Conservation (phyloP, 1,284 basidiomycete species). For the Vanrija sp. region DNA sequence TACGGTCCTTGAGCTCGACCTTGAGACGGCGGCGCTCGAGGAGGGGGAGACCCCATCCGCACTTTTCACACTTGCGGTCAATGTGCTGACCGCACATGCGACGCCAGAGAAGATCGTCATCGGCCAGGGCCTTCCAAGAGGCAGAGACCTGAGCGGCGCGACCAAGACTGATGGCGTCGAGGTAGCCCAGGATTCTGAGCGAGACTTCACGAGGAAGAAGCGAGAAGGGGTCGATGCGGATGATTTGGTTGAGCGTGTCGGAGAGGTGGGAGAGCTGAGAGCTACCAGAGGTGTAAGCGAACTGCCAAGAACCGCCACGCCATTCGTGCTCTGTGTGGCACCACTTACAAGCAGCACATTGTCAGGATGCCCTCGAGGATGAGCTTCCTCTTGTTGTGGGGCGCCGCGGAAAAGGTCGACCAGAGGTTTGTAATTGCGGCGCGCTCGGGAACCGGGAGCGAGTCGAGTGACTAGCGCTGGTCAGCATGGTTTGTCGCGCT, state of each 20-base stretch:
- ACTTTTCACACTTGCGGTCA: constrained; percentile 93
- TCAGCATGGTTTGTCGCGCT: background rate
- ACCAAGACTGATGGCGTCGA: constrained; percentile 93
- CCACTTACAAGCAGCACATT: constrained; percentile 87
- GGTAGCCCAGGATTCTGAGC: constrained; percentile 82
- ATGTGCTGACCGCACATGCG: constrained; percentile 99
- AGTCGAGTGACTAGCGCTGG: constrained; percentile 78
- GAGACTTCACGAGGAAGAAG: constrained; percentile 87
- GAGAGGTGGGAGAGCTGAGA: constrained; percentile 93
- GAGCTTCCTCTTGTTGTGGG: constrained; percentile 81
- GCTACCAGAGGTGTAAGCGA: constrained; percentile 20
- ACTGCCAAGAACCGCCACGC: background rate
- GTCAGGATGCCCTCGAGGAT: constrained; percentile 96
- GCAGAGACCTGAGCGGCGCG: constrained; percentile 90
- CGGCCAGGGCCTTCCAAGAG: constrained; percentile 82
- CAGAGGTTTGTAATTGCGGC: constrained; percentile 88
- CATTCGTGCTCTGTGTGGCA: no score
- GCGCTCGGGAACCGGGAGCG: constrained; percentile 81
- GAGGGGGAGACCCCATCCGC: constrained; percentile 94
- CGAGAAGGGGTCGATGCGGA: constrained; percentile 90
- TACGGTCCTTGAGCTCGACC: constrained; percentile 45
- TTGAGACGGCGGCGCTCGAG: constrained; percentile 59
- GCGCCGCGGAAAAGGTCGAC: constrained; percentile 94
- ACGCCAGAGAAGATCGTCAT: constrained; percentile 94
- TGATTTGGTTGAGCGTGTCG: constrained; percentile 83